Evolutionary conservation across 331 rosid species (phyloP).

Genomic region (Prunus yedoensis): DNA sequence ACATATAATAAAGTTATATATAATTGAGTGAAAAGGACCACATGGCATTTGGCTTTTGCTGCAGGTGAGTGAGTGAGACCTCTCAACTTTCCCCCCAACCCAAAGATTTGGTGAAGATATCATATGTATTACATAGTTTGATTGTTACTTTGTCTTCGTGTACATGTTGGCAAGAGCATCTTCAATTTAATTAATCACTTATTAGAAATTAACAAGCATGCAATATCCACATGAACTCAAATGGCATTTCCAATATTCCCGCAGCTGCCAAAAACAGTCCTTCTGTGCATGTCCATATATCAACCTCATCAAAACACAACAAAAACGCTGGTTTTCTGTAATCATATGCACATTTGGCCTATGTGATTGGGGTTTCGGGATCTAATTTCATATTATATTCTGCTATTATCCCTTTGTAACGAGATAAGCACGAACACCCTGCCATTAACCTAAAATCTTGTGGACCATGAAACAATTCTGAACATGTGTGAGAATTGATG

Average conservation of each 20-base stretch:
- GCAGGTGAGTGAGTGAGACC: conserved; percentile 21
- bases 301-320: neutral
- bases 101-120: conserved; percentile 20
- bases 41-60: conserved; percentile 14
- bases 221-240: neutral
- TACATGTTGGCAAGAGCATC: neutral
- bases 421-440: conserved; percentile 5
- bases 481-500: too few relatives aligned
- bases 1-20: neutral
- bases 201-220: neutral
- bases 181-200: neutral
- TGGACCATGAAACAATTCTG: conserved; percentile 23
- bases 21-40: conserved; percentile 19
- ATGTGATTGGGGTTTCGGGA: neutral
- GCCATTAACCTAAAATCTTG: conserved; percentile 3
- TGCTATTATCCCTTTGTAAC: neutral
- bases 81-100: conserved; percentile 7
- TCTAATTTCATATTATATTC: too few relatives aligned
- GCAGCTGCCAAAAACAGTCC: conserved; percentile 1
- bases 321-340: neutral
- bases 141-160: neutral
- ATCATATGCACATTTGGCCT: neutral
- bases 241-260: neutral
- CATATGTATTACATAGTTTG: neutral
- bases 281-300: neutral